phyloP scores from a whole-genome alignment of 2,329 filamentous ascomycete species.

The Cercospora citrullina region DNA sequence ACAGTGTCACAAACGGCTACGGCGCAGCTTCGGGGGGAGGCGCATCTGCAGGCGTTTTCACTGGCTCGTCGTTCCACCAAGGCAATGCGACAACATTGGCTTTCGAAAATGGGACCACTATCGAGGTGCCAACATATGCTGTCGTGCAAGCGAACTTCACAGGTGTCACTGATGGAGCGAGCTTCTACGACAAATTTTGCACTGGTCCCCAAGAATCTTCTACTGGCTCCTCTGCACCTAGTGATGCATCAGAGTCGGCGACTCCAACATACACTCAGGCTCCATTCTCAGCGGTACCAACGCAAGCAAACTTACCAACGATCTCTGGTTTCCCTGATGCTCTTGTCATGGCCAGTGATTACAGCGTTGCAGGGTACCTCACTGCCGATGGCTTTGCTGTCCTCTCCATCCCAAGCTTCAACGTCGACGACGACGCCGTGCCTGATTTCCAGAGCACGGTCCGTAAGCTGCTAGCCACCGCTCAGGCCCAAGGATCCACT shows the following conservation, averaged over 20 bases:
- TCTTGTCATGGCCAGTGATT: constrained; percentile 4
- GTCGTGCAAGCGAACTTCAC: constrained; percentile 8
- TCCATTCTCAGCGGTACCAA: too few species aligned
- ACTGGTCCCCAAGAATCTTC: background rate
- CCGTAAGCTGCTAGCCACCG: too few species aligned
- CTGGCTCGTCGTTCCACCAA: background rate
- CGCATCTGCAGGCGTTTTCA: background rate
- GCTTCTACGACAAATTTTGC: constrained; percentile 17
- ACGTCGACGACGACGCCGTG: too few species aligned
- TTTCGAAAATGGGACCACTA: constrained; percentile 32
- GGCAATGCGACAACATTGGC: background rate
- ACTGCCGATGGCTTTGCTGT: constrained; percentile 50
- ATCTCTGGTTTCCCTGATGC: background rate
- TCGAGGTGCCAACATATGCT: constrained; percentile 37
- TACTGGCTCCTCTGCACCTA: too few species aligned
- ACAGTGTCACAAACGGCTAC: constrained; percentile 19
- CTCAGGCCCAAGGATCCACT: constrained; percentile 48
- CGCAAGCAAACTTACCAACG: too few species aligned
- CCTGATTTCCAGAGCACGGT: too few species aligned
- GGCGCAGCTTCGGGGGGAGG: background rate
- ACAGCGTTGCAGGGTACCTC: constrained; percentile 47
- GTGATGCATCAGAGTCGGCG: too few species aligned
- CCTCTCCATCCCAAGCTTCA: constrained; percentile 36
- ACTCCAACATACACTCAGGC: too few species aligned
- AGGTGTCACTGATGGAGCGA: constrained; percentile 1